Conservation (phyloP, 257 asterid species). For the Avicennia marina region DNA sequence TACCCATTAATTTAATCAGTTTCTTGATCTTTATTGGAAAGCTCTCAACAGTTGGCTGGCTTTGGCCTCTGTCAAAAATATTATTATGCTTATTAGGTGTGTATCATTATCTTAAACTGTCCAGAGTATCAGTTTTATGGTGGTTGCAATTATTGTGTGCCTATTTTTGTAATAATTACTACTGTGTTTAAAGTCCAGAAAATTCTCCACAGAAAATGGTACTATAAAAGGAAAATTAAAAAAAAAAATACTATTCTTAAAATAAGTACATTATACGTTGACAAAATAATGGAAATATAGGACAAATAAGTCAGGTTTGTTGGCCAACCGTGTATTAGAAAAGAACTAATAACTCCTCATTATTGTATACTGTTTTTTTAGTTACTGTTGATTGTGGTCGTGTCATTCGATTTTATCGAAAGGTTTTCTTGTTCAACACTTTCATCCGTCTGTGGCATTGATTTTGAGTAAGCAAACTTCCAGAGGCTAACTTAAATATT, state of each 20-base stretch:
- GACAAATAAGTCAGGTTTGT: conserved; percentile 20
- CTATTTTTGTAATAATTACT: conserved; percentile 3
- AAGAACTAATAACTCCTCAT: conserved; percentile 11
- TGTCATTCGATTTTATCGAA: not conserved
- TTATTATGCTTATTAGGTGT: conserved; percentile 4
- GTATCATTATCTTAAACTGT: conserved; percentile 9
- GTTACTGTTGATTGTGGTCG: not conserved
- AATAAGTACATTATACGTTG: not conserved
- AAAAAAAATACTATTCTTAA: not conserved
- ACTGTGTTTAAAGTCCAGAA: not conserved
- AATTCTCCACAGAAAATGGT: conserved; percentile 9
- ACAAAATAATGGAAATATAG: conserved; percentile 11
- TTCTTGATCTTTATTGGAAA: conserved; percentile 16
- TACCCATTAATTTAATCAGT: not conserved
- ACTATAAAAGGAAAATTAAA: not conserved
- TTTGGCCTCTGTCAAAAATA: conserved; percentile 4
- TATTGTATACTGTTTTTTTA: conserved; percentile 1
- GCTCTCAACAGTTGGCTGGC: conserved; percentile 13
- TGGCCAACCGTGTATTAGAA: conserved; percentile 28
- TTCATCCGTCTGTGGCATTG: conserved; percentile 2
- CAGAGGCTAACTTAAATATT: conserved; percentile 3
- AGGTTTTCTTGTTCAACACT: not conserved
- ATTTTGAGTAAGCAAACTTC: not conserved
- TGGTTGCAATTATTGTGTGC: not conserved
- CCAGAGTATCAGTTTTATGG: not conserved